These are phyloP conservation scores for Crithidia expoeki DNA, from an alignment of 208 protist genomes.

Conservation along the genomic window DNA sequence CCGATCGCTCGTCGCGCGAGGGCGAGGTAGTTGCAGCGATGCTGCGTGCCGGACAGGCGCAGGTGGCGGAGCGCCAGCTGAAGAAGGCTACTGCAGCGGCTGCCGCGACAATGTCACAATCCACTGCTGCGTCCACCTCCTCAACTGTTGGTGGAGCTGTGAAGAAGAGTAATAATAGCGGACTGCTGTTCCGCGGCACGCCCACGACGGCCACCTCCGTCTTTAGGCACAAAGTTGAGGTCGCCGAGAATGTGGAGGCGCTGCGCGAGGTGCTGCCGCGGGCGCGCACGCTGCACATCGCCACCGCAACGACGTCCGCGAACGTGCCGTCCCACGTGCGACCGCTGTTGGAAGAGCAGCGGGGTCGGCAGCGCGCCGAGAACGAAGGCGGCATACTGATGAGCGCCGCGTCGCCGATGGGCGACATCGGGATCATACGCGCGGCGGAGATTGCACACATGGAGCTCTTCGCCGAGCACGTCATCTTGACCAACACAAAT, in stretches of 20 bases:
- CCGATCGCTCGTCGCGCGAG: constrained; percentile 64
- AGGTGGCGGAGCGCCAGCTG: constrained; percentile 24
- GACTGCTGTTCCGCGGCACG: neutral
- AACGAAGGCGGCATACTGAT: constrained; percentile 35
- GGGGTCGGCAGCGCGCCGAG: constrained; percentile 18
- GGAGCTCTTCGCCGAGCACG: constrained; percentile 86
- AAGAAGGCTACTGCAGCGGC: neutral
- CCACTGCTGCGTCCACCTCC: neutral
- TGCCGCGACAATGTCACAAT: neutral
- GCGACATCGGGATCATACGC: constrained; percentile 56
- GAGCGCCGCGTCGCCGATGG: constrained; percentile 27
- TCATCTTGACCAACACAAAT: constrained; percentile 84
- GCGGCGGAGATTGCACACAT: constrained; percentile 71
- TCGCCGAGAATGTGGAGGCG: constrained; percentile 59
- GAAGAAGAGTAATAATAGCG: neutral
- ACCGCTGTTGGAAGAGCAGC: neutral
- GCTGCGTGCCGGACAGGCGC: constrained; percentile 28
- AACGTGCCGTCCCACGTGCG: constrained; percentile 3
- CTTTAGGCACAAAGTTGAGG: constrained; percentile 42
- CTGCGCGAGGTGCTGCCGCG: constrained; percentile 51
- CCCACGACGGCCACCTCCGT: constrained; percentile 3
- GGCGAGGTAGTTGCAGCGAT: constrained; percentile 51
- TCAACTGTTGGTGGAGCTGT: neutral
- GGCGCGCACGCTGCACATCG: constrained; percentile 46
- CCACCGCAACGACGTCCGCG: constrained; percentile 29